Percentiles rank a stretch among this genome's conserved stretches.
phyloP scores from a whole-genome alignment of 1,284 basidiomycete genomes.

The Macrocystidia cucumis region DNA sequence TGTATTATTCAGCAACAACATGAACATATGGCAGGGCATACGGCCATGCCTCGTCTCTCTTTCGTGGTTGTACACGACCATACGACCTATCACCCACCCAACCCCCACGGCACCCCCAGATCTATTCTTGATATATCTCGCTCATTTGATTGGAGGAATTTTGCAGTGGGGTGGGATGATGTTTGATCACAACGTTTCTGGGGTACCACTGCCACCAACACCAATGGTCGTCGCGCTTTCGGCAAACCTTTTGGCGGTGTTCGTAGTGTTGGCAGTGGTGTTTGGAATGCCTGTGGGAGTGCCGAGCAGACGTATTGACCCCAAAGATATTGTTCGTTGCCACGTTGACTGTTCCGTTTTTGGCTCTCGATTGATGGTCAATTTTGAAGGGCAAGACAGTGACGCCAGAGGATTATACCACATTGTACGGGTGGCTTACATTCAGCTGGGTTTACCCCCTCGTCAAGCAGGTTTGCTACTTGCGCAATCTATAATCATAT shows the following conservation, averaged over 20 bases:
- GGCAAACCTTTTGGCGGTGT: constrained; percentile 34
- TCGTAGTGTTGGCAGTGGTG: constrained; percentile 34
- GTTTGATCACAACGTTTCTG: constrained; percentile 36
- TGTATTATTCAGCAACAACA: constrained; percentile 22
- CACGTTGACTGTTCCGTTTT: background rate
- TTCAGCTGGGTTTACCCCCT: constrained; percentile 75
- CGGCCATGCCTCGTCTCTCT: constrained; percentile 34
- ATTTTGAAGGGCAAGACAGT: constrained; percentile 38
- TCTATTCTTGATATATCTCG: constrained; percentile 41
- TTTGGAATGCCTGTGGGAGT: constrained; percentile 50
- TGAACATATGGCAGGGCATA: constrained; percentile 19
- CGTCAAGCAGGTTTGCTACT: constrained; percentile 33
- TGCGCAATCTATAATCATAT: constrained; percentile 1
- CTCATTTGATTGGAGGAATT: constrained; percentile 32
- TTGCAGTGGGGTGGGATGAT: constrained; percentile 40
- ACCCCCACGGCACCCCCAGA: constrained; percentile 39
- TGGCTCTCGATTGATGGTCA: constrained; percentile 1
- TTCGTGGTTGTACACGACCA: constrained; percentile 51
- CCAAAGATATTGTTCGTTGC: constrained; percentile 43
- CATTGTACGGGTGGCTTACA: constrained; percentile 71
- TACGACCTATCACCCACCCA: constrained; percentile 30
- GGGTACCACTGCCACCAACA: constrained; percentile 25
- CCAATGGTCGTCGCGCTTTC: constrained; percentile 22
- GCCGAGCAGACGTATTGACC: constrained; percentile 39
- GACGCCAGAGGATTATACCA: constrained; percentile 70